Base-by-base conservation (phyloP, 345 rosid genomes). In the Moricandia moricandioides region DNA sequence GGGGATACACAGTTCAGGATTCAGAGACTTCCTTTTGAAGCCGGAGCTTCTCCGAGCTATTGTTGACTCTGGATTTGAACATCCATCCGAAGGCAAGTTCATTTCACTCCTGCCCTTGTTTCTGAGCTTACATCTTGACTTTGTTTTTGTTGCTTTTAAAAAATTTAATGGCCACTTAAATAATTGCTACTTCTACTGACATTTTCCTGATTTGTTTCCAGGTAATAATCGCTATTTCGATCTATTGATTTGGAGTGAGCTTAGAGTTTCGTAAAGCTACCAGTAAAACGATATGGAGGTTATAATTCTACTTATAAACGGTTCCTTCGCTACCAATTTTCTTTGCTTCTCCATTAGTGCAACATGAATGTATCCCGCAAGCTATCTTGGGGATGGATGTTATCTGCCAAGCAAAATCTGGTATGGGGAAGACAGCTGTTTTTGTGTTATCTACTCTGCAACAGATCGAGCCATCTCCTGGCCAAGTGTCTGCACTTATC, bases 361-460 rank as follows among this genome's bases (percentile, higher is more conserved):
- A 96, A 96, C 99, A 96, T 13, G 97, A 96, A 69, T 96, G 98
- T 78, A 96, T 96, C 67, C 99, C 98, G 37, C 99, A 96, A 92
- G 99, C 99, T 63, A 92, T 92, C 39, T 65, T 96, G 83, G 99
- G 98, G 10, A 92, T 92, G 98, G 97, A 96, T 71, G 98, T 96
- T 79, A 89, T 95, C 71, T 95, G 98, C 78, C 99, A 95, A 92
- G 99, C 99, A 9, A 95, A 95, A 78, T 95, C 98, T 61, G 99
- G 99, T 40, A 95, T 95, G 99, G 99, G 99, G 5, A 92, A 95
- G 85, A 95, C 98, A 47, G 99, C 98, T 39, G 98, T 92, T 47
- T 95, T 95, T 83, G 96, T 95, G 43, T 83, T 95, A 4, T 95
- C 99, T 4, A 77, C 93, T 37, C 84, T 92, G 13, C 99, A 95